Conservation (phyloP, 1,284 basidiomycete species). For the Malassezia nana region DNA sequence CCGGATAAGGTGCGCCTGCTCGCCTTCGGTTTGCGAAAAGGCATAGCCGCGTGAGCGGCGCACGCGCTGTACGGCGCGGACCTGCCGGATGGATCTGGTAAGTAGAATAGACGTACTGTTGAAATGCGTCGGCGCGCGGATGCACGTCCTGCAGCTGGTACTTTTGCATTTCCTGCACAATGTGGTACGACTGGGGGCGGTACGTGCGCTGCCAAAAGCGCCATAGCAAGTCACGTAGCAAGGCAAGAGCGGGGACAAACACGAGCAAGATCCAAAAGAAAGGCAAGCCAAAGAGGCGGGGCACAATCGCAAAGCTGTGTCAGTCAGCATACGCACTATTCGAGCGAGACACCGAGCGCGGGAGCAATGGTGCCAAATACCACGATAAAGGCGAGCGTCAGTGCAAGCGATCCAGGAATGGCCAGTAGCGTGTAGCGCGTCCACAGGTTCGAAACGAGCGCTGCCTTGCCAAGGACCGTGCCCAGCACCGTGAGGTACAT, state of each 20-base stretch:
- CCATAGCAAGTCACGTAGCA: conserved; percentile 62
- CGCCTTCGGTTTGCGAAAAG: conserved; percentile 43
- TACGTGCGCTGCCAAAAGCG: conserved; percentile 61
- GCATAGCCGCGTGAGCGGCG: conserved; percentile 45
- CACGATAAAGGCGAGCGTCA: conserved; percentile 87
- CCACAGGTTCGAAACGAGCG: conserved; percentile 95
- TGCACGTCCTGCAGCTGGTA: conserved; percentile 96
- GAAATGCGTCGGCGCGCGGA: conserved; percentile 83
- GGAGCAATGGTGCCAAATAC: conserved; percentile 82
- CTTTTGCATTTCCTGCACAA: conserved; percentile 82
- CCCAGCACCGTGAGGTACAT: conserved; percentile 83
- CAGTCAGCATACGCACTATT: conserved; percentile 48
- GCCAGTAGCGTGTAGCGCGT: conserved; percentile 88
- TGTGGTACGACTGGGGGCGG: conserved; percentile 79
- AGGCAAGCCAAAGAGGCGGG: conserved; percentile 71
- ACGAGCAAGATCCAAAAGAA: conserved; percentile 84
- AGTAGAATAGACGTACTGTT: conserved; percentile 28
- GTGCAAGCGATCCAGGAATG: conserved; percentile 81
- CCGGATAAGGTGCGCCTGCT: conserved; percentile 40
- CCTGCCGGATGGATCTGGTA: conserved; percentile 42
- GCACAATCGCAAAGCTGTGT: conserved; percentile 60
- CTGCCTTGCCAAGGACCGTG: conserved; percentile 93
- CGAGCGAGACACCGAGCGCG: conserved; percentile 71
- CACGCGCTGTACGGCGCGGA: conserved; percentile 44
- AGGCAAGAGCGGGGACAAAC: conserved; percentile 75